phyloP scores from a whole-genome alignment of 2,329 filamentous ascomycete genomes.

The Cyclaneusma minus region DNA sequence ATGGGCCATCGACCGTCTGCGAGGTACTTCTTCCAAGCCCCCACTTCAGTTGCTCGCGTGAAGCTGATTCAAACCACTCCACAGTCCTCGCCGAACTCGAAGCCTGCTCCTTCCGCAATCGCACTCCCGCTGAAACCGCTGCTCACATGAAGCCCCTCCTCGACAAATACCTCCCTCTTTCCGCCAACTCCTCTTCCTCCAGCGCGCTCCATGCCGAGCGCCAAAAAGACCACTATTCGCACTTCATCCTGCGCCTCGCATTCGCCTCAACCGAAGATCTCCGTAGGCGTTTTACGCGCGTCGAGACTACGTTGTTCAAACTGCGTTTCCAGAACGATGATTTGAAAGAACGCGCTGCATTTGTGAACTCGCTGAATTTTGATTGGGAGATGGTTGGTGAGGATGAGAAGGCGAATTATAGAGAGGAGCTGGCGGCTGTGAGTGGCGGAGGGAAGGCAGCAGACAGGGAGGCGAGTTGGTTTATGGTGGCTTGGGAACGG shows the following conservation, averaged over 20 bases:
- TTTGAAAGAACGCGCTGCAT: slow-evolving; percentile 52
- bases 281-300: slow-evolving; percentile 66
- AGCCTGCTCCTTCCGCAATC: slow-evolving; percentile 90
- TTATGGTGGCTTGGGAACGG: slow-evolving; percentile 90
- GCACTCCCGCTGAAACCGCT: slow-evolving; percentile 64
- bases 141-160: slow-evolving; percentile 74
- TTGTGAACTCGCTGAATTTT: slow-evolving; percentile 62
- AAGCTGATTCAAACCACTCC: slow-evolving; percentile 14
- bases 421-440: slow-evolving; percentile 18
- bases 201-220: slow-evolving; percentile 53
- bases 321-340: slow-evolving; percentile 70
- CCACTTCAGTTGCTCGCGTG: neutral
- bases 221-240: slow-evolving; percentile 92
- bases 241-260: slow-evolving; percentile 88
- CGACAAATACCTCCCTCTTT: slow-evolving; percentile 72
- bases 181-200: slow-evolving; percentile 52
- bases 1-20: slow-evolving; percentile 89
- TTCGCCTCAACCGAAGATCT: slow-evolving; percentile 88
- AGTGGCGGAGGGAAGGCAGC: slow-evolving; percentile 22
- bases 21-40: slow-evolving; percentile 33
- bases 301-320: slow-evolving; percentile 82
- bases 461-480: slow-evolving; percentile 62
- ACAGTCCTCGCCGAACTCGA: slow-evolving; percentile 77
- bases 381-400: slow-evolving; percentile 74
- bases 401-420: slow-evolving; percentile 47